phyloP scores from a whole-genome alignment of 495 filamentous ascomycete species.

The Lasiosphaeria hispida region DNA sequence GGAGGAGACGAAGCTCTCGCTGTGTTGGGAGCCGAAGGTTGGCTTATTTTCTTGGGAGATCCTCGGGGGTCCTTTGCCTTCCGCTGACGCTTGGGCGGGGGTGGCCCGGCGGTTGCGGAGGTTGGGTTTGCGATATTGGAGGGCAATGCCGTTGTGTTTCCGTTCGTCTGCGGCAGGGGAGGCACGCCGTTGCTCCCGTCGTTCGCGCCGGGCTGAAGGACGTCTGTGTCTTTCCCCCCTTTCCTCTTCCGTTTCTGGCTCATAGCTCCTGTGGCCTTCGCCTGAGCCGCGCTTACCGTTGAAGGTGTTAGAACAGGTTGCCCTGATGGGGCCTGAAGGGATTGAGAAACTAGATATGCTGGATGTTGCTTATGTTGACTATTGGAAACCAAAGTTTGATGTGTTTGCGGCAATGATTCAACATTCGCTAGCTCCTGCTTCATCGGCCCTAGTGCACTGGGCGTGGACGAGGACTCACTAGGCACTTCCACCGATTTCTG shows the following conservation, averaged over 20 bases:
- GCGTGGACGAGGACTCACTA: not conserved
- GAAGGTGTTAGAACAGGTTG: constrained; percentile 3
- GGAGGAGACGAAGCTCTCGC: not conserved
- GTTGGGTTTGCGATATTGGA: not conserved
- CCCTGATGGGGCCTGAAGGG: not conserved
- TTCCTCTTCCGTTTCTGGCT: constrained; percentile 33
- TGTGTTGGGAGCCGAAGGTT: not conserved
- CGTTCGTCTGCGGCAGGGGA: constrained; percentile 10
- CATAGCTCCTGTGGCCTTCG: not conserved
- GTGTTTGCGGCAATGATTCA: too few species aligned
- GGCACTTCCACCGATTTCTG: not conserved
- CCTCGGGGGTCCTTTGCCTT: constrained; percentile 23
- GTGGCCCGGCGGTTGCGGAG: constrained; percentile 1
- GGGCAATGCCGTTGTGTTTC: not conserved
- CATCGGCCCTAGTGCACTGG: too few species aligned
- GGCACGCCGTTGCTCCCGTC: not conserved
- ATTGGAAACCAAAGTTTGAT: too few species aligned
- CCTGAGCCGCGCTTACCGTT: constrained; percentile 7
- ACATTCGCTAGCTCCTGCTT: too few species aligned
- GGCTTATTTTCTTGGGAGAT: constrained; percentile 7
- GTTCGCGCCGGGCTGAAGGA: not conserved
- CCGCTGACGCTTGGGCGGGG: constrained; percentile 27
- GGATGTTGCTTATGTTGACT: too few species aligned
- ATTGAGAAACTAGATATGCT: too few species aligned
- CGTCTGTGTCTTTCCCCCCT: constrained; percentile 6